These are phyloP conservation scores for Sesbania bispinosa DNA, from an alignment of 306 rosid species.

Conservation along the genomic window DNA sequence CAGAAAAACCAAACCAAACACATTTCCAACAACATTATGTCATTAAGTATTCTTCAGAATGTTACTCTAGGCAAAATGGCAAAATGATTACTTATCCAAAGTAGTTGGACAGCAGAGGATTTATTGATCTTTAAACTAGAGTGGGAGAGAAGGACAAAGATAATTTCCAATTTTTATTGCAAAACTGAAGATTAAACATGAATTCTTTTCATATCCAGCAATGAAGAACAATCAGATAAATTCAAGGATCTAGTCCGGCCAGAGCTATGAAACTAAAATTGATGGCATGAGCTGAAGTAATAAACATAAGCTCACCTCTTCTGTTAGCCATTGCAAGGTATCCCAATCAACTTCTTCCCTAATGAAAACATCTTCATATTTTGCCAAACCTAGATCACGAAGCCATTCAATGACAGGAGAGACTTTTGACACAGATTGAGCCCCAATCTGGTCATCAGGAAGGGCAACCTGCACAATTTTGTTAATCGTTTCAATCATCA, in stretches of 20 bases:
- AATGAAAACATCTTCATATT: slow-evolving; percentile 60
- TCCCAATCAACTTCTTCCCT: slow-evolving; percentile 91
- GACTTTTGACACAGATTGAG: slow-evolving; percentile 28
- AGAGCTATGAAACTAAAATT: background rate
- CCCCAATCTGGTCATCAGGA: slow-evolving; percentile 29
- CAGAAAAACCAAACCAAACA: background rate
- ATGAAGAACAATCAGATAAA: background rate
- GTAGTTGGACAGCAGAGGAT: background rate
- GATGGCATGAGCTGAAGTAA: background rate
- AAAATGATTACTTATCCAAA: background rate
- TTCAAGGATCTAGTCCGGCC: background rate
- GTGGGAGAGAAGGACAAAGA: background rate
- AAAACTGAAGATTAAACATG: background rate
- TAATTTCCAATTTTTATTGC: background rate
- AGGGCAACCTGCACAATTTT: slow-evolving; percentile 42
- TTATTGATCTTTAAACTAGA: background rate
- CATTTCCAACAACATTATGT: background rate
- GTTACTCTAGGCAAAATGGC: slow-evolving; percentile 19
- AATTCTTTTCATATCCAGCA: no score
- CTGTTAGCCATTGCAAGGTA: slow-evolving; percentile 67
- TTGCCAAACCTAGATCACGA: slow-evolving; percentile 53
- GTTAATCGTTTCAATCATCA: background rate
- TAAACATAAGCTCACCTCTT: slow-evolving; percentile 65
- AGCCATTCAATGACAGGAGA: slow-evolving; percentile 68
- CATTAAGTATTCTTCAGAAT: background rate